Base-by-base conservation (phyloP, 2,329 filamentous ascomycete genomes). In the Nemania serpens region DNA sequence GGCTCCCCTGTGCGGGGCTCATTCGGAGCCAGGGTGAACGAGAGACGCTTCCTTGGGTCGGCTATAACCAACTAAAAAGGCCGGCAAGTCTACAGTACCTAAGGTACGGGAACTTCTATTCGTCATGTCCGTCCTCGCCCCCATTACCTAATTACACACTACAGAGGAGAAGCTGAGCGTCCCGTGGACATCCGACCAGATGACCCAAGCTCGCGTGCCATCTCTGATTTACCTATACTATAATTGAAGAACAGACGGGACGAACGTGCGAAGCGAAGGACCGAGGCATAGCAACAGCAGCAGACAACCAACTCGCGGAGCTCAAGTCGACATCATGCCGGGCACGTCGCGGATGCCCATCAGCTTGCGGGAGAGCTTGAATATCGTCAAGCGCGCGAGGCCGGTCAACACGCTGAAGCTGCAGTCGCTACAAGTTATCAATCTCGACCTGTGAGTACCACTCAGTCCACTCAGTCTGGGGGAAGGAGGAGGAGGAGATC, bases 311-410 rank as follows among this genome's bases (percentile, higher is more conserved):
- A 37, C 33, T n/a, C 34, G 22, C 22, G 42, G 46, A 22, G n/a
- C 41, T 13, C 20, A 52, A 12, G 36, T 53, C 49, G 18, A 48
- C 61, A 66, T 65, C 55, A 88, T 88, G 84, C 83, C 86, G 65
- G 88, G 88, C 72, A 86, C 84, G 62, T 90, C 88, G 68, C 83
- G 88, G 71, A 85, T 91, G 75, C 88, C 89, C 68, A 80, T 89
- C 66, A 90, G 88, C 78, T 79, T 91, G 75, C 83, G 88, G 69
- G 88, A 89, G 71, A 83, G 85, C 74, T 82, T 91, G 71, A 82
- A 81, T 66, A 81, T 78, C 64, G 84, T 87, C 71, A 87, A 86
- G 76, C 82, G 81, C 62, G 79, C 81, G 56, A 79, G 82, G 62
- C 82, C 82, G 48, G 80, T 79, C 59, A 82, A 84, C 69, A 82